These are phyloP conservation scores for Parvularia atlantis DNA, from an alignment of 78 protist genomes.

Conservation along the genomic window DNA sequence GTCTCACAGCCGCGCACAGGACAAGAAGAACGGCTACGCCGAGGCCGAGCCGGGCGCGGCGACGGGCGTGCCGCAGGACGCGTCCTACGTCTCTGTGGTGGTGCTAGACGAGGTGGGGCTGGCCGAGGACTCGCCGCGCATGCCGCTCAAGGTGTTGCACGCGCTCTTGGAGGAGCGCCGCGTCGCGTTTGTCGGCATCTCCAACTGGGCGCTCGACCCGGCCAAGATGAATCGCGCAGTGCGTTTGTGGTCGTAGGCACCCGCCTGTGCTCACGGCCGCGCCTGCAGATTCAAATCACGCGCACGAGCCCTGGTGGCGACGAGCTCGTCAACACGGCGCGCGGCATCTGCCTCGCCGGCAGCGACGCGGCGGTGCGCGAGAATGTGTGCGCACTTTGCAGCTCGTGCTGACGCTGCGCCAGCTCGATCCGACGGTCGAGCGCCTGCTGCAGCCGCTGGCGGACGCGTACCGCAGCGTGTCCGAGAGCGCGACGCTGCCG, in stretches of 20 bases:
- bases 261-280: not conserved
- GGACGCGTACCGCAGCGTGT: slow-evolving; percentile 10
- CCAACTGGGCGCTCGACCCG: slow-evolving; percentile 61
- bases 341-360: not conserved
- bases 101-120: slow-evolving; percentile 57
- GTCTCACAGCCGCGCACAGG: too few species aligned
- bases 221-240: slow-evolving; percentile 57
- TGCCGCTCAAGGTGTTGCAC: slow-evolving; percentile 64
- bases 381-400: too few species aligned
- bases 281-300: too few species aligned
- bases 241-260: too few species aligned
- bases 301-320: slow-evolving; percentile 15
- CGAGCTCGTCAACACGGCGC: slow-evolving; percentile 42
- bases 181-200: slow-evolving; percentile 51
- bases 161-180: slow-evolving; percentile 20
- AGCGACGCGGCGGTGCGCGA: not conserved
- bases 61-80: too few species aligned
- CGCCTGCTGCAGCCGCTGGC: not conserved
- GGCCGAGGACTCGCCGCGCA: slow-evolving; percentile 36
- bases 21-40: too few species aligned
- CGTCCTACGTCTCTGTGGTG: slow-evolving; percentile 35
- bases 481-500: too few species aligned
- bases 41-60: too few species aligned
- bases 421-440: not conserved
- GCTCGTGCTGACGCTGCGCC: too few species aligned